Base-by-base conservation (phyloP, 2,329 filamentous ascomycete species). In the Penicillium concentricum region DNA sequence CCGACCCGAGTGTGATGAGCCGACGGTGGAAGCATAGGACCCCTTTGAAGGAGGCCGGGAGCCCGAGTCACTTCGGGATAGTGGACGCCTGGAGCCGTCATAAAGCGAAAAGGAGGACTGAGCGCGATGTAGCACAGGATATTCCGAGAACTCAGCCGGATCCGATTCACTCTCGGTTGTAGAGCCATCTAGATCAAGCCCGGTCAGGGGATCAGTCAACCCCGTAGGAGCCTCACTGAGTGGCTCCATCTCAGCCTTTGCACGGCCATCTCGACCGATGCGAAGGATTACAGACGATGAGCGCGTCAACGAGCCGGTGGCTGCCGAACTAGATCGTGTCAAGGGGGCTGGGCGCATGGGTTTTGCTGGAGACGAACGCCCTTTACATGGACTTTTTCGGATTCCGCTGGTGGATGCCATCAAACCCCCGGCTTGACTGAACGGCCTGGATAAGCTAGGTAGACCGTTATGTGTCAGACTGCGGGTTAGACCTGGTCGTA, bases 241-340 rank as follows among this genome's bases (percentile, higher is more conserved):
- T 7, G 74, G 58, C 52, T 74, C 73, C 67, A 77, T 76, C 56
- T 78, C 75, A 5, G 78, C 75, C 64, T 77, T 80, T 28, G 79
- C 79, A 54, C 78, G 69, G 15, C 79, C 78, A 61, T 79, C 77
- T 47, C 75, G 74, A 56, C 78, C 78, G 58, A 81, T 79, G n/a
- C 73, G 76, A 22, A 81, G 69, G 5, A 79, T 71, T 18, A 81
- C 66, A 7, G 77, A 78, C 34, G 72, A 72, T 22, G 76, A 74
- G 2, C 73, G 74, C 41, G 65, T 65, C 35, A 74, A 69, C 26
- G 74, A 44, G 7, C 59, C 55, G 8, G 68, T 58, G 16, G 72
- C 69, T 22, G 66, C 56, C 8, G 74, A 74, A 54, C 65, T 69
- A 7, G 73, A 64, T 26, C 73, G 70, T n/a, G 66, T 54, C 28